Percentiles rank a stretch among this genome's conserved stretches.
These are phyloP conservation scores for Diaporthe helianthi DNA, from an alignment of 2,329 filamentous ascomycete species.

Conservation along the genomic window DNA sequence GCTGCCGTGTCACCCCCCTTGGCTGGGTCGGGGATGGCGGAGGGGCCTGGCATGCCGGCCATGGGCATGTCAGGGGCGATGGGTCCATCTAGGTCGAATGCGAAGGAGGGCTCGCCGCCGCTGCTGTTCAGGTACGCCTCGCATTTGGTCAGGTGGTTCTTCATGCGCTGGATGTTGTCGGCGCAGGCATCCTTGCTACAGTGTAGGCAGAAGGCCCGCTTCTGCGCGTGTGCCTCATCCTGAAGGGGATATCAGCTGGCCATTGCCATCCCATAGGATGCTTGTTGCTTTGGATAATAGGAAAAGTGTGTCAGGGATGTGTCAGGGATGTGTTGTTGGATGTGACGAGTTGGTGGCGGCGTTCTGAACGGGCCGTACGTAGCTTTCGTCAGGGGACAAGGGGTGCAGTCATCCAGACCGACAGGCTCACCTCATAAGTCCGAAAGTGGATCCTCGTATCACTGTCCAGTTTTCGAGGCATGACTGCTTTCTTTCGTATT, in stretches of 20 bases:
- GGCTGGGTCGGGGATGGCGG: conserved; percentile 1
- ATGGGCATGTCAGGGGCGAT: conserved; percentile 23
- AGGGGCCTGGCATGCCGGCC: conserved; percentile 5
- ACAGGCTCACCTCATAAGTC: conserved; percentile 29
- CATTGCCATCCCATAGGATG: background rate
- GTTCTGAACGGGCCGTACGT: conserved; percentile 28
- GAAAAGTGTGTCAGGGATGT: background rate
- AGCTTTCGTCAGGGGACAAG: background rate
- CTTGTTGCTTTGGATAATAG: background rate
- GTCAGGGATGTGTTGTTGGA: background rate
- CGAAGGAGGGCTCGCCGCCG: conserved; percentile 29
- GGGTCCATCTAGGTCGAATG: conserved; percentile 30
- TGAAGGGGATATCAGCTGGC: background rate
- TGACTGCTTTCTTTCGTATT: background rate
- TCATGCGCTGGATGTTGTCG: conserved; percentile 35
- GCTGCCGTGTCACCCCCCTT: conserved; percentile 9
- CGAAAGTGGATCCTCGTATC: conserved; percentile 31
- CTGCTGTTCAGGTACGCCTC: conserved; percentile 30
- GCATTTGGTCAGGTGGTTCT: conserved; percentile 32
- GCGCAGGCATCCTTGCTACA: conserved; percentile 34
- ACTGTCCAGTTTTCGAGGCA: conserved; percentile 33
- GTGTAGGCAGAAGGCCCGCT: conserved; percentile 32
- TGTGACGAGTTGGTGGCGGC: background rate
- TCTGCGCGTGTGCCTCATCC: conserved; percentile 33
- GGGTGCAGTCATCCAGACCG: background rate